These are phyloP conservation scores for Tetraselmis striata DNA, from an alignment of 139 green algal species.

Conservation along the genomic window DNA sequence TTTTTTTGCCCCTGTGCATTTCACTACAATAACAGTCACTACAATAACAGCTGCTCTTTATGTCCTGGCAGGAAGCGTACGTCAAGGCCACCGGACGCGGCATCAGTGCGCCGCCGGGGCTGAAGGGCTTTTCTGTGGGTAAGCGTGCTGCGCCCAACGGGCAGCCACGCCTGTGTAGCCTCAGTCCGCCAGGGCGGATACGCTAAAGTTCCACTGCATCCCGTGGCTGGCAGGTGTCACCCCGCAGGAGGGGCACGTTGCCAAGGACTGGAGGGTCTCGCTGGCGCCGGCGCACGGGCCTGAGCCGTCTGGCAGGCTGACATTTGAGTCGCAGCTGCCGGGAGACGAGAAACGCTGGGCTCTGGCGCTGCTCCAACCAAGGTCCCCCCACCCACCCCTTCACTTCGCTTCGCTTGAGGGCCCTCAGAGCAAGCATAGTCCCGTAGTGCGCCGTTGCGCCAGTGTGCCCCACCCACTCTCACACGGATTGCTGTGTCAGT, in stretches of 20 bases:
- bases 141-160: not conserved
- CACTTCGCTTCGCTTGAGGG: not conserved
- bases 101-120: not conserved
- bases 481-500: not conserved
- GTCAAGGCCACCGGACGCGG: not conserved
- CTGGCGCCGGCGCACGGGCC: not conserved
- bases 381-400: not conserved
- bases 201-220: too few species aligned
- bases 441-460: not conserved
- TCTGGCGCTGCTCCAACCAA: not conserved
- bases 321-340: not conserved
- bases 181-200: too few species aligned
- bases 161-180: not conserved
- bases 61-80: not conserved
- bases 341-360: not conserved
- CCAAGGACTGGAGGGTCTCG: not conserved
- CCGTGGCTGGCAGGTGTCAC: too few species aligned
- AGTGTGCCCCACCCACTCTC: not conserved
- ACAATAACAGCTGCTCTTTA: too few species aligned
- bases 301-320: not conserved
- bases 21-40: too few species aligned
- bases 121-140: not conserved
- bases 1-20: not conserved
- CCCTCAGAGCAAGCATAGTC: too few species aligned
- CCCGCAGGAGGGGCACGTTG: not conserved